Percentiles rank a stretch among this genome's conserved stretches.
Evolutionary conservation across 2,329 filamentous ascomycete genomes (phyloP).

Genomic region (Neobulgaria alba): DNA sequence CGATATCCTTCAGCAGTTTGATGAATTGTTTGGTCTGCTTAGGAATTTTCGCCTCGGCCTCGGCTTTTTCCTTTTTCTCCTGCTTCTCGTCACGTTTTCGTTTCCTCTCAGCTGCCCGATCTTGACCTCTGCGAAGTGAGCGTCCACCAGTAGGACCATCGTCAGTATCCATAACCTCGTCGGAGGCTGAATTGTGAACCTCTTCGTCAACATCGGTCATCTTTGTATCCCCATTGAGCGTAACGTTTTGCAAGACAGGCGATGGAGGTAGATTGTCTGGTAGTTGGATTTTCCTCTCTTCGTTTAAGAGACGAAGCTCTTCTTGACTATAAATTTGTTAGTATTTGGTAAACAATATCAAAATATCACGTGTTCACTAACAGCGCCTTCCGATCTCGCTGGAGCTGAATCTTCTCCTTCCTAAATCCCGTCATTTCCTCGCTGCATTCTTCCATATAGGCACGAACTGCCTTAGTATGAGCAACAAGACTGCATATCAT

Average conservation of each 20-base stretch:
- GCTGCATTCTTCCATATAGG: conserved; percentile 85
- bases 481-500: conserved; percentile 79
- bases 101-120: conserved; percentile 63
- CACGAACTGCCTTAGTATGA: conserved; percentile 76
- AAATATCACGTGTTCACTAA: conserved; percentile 34
- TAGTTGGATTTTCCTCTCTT: conserved; percentile 63
- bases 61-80: conserved; percentile 54
- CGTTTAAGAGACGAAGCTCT: conserved; percentile 61
- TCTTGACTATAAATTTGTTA: conserved; percentile 48
- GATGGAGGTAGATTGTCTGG: conserved; percentile 65
- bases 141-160: conserved; percentile 52
- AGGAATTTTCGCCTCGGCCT: conserved; percentile 48
- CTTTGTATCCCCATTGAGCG: conserved; percentile 46
- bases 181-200: conserved; percentile 42
- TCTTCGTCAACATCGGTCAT: conserved; percentile 58
- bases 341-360: conserved; percentile 3
- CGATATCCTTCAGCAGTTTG: conserved; percentile 80
- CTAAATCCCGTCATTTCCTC: conserved; percentile 91
- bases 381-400: conserved; percentile 64
- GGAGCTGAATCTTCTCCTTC: conserved; percentile 91
- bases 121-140: conserved; percentile 52
- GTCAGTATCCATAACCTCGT: conserved; percentile 60
- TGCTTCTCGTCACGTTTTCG: conserved; percentile 69
- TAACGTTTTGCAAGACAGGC: conserved; percentile 41
- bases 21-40: conserved; percentile 85